Evolutionary conservation across 495 filamentous ascomycete genomes (phyloP).

Genomic region (Thozetella sp.): DNA sequence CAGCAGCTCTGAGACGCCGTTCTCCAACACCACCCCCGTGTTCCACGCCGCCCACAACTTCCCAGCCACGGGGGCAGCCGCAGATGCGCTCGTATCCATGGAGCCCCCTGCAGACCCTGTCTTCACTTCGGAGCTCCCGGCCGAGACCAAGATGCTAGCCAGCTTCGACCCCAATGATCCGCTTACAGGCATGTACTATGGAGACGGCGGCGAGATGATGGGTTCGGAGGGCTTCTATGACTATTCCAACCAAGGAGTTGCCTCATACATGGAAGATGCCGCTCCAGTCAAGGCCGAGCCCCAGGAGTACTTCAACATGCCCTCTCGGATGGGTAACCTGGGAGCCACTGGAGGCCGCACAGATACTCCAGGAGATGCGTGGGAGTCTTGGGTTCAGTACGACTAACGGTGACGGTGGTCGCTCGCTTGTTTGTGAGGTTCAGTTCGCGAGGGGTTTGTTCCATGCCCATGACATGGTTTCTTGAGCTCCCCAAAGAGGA

Average conservation of each 20-base stretch:
- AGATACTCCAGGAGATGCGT: background rate
- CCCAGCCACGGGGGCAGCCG: constrained; percentile 12
- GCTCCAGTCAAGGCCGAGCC: background rate
- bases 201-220: background rate
- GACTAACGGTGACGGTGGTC: no score
- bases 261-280: background rate
- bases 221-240: background rate
- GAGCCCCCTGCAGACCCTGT: constrained; percentile 3
- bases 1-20: constrained; percentile 10
- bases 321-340: background rate
- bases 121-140: constrained; percentile 28
- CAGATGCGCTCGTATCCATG: background rate
- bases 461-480: no score
- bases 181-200: background rate
- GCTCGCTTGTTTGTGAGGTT: no score
- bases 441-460: no score
- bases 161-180: background rate
- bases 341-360: background rate
- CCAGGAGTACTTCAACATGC: background rate
- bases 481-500: no score
- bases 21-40: constrained; percentile 12
- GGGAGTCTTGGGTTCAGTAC: constrained; percentile 1
- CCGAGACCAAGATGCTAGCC: constrained; percentile 20
- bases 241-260: background rate
- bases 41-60: constrained; percentile 18